Conservation (phyloP, 805 yeast species). For the Saturnispora gosingensis region DNA sequence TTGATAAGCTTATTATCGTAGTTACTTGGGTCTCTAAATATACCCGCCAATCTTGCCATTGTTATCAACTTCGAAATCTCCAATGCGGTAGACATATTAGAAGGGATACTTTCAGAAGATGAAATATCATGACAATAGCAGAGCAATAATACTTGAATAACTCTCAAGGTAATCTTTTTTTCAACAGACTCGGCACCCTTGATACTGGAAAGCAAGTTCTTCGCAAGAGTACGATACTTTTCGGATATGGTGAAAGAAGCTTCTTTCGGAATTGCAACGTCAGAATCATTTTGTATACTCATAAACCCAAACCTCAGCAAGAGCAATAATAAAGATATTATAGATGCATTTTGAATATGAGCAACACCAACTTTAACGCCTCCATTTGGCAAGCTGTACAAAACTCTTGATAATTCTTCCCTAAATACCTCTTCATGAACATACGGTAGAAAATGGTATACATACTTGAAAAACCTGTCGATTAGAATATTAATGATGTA, state of each 20-base stretch:
- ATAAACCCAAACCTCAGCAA: conserved; percentile 35
- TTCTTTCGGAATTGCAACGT: conserved; percentile 11
- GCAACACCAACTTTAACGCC: conserved; percentile 13
- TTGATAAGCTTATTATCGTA: conserved; percentile 27
- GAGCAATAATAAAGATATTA: conserved; percentile 30
- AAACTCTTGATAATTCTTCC: conserved; percentile 29
- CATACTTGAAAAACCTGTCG: conserved; percentile 34
- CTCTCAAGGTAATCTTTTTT: conserved; percentile 33
- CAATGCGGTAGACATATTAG: conserved; percentile 34
- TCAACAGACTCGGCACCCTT: conserved; percentile 26
- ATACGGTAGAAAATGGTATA: conserved; percentile 41
- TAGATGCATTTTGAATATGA: conserved; percentile 25
- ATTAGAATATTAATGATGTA: conserved; percentile 33
- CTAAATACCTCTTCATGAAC: conserved; percentile 38
- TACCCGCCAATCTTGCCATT: conserved; percentile 36
- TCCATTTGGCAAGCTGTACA: conserved; percentile 20
- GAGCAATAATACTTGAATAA: conserved; percentile 36
- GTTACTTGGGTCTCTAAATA: conserved; percentile 36
- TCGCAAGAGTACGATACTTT: conserved; percentile 24
- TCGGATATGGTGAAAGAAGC: conserved; percentile 26
- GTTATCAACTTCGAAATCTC: conserved; percentile 32
- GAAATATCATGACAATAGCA: conserved; percentile 35
- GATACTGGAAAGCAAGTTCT: conserved; percentile 30
- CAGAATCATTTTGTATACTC: conserved; percentile 21
- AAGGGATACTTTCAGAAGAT: conserved; percentile 39